These are phyloP conservation scores for Lonicera japonica DNA, from an alignment of 129 eudicot genomes.

Conservation along the genomic window DNA sequence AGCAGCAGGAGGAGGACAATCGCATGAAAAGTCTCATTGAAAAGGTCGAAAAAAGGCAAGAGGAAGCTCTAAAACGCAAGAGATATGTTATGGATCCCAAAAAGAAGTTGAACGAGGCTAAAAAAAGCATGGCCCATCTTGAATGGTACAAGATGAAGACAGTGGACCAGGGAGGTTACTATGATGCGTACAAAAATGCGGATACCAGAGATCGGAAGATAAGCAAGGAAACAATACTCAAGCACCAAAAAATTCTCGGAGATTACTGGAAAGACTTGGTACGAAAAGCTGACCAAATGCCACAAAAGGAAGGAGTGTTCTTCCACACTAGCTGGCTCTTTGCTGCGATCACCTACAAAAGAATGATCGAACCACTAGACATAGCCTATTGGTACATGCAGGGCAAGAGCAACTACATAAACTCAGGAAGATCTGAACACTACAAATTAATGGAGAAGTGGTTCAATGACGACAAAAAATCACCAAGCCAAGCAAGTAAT, in stretches of 20 bases:
- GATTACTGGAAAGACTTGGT: conserved; percentile 33
- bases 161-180: conserved; percentile 26
- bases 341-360: conserved; percentile 42
- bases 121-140: conserved; percentile 29
- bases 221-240: conserved; percentile 7
- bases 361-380: conserved; percentile 49
- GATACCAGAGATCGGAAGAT: background rate
- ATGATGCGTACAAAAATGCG: conserved; percentile 23
- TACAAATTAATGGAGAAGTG: conserved; percentile 33
- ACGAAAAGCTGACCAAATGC: conserved; percentile 18
- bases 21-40: conserved; percentile 8
- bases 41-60: conserved; percentile 10
- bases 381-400: conserved; percentile 40
- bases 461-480: conserved; percentile 22
- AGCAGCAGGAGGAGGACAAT: background rate
- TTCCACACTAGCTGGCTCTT: conserved; percentile 30
- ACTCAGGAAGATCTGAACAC: conserved; percentile 13
- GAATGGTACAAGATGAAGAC: conserved; percentile 47
- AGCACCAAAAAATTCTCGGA: background rate
- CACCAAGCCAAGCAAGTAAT: background rate
- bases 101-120: conserved; percentile 29
- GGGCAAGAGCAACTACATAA: conserved; percentile 16
- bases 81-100: conserved; percentile 11
- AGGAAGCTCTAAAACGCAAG: background rate
- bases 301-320: conserved; percentile 31